These are phyloP conservation scores for Amaranthus cruentus DNA, from an alignment of 148 eudicot species.

Conservation along the genomic window DNA sequence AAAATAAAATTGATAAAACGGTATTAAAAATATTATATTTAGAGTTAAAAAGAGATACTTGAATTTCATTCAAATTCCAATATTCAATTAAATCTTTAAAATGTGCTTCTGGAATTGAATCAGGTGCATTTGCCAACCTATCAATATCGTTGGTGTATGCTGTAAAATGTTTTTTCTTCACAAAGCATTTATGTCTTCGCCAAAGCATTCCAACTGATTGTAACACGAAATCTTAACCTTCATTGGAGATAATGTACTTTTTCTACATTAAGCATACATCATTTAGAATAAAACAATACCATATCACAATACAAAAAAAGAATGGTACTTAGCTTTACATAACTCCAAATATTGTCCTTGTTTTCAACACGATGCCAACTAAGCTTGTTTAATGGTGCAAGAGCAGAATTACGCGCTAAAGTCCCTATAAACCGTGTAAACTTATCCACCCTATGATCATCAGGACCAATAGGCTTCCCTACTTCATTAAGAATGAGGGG, in stretches of 20 bases:
- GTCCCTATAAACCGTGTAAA: background rate
- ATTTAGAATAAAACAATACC: background rate
- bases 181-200: background rate
- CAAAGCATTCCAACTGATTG: background rate
- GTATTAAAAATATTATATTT: too few relatives aligned
- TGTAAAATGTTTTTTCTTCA: background rate
- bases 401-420: background rate
- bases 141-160: background rate
- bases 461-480: too few relatives aligned
- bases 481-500: too few relatives aligned
- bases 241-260: background rate
- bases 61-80: too few relatives aligned
- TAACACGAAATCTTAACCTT: background rate
- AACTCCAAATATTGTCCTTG: background rate
- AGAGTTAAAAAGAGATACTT: too few relatives aligned
- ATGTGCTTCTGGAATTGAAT: too few relatives aligned
- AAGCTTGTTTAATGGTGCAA: background rate
- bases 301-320: background rate
- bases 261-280: background rate
- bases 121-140: too few relatives aligned
- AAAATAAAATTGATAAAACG: too few relatives aligned
- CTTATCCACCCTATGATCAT: too few relatives aligned
- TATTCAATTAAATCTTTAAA: too few relatives aligned
- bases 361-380: background rate
- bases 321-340: background rate